Conservation (phyloP, 257 asterid species). For the Apocynum venetum region DNA sequence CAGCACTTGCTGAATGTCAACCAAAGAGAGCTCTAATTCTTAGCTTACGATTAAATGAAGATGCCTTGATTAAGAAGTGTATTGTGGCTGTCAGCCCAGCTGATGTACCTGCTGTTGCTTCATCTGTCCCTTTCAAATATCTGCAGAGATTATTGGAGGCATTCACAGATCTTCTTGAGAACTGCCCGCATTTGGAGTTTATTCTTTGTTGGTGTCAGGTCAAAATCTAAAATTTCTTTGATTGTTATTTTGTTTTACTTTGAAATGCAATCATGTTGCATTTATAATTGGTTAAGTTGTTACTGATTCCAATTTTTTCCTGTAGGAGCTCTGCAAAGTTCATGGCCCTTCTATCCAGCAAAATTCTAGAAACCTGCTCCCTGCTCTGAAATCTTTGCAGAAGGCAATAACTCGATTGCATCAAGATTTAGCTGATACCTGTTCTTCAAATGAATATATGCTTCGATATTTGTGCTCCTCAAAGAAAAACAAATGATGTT, state of each 20-base stretch:
- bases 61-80: slow-evolving; percentile 75
- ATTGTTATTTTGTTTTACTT: background rate
- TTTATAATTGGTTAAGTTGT: background rate
- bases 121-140: slow-evolving; percentile 73
- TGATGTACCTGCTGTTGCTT: slow-evolving; percentile 80
- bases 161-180: slow-evolving; percentile 80
- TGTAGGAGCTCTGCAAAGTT: slow-evolving; percentile 71
- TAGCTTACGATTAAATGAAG: slow-evolving; percentile 92
- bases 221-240: slow-evolving; percentile 12
- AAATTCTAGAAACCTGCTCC: slow-evolving; percentile 68
- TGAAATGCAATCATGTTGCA: background rate
- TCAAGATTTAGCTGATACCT: slow-evolving; percentile 89
- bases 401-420: slow-evolving; percentile 75
- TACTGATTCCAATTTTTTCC: slow-evolving; percentile 6
- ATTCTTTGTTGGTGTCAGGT: slow-evolving; percentile 94
- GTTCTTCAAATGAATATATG: slow-evolving; percentile 83
- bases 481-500: slow-evolving; percentile 37
- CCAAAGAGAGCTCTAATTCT: slow-evolving; percentile 74
- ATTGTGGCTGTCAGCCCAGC: slow-evolving; percentile 55
- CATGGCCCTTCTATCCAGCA: slow-evolving; percentile 83
- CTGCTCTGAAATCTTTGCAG: slow-evolving; percentile 84
- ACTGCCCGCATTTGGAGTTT: slow-evolving; percentile 84
- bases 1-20: slow-evolving; percentile 63
- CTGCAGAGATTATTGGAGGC: slow-evolving; percentile 84
- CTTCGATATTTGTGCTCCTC: slow-evolving; percentile 73